Percentiles rank a stretch among this genome's conserved stretches.
Conservation (phyloP, 2,329 filamentous ascomycete genomes). For the Fusarium praegraminearum region DNA sequence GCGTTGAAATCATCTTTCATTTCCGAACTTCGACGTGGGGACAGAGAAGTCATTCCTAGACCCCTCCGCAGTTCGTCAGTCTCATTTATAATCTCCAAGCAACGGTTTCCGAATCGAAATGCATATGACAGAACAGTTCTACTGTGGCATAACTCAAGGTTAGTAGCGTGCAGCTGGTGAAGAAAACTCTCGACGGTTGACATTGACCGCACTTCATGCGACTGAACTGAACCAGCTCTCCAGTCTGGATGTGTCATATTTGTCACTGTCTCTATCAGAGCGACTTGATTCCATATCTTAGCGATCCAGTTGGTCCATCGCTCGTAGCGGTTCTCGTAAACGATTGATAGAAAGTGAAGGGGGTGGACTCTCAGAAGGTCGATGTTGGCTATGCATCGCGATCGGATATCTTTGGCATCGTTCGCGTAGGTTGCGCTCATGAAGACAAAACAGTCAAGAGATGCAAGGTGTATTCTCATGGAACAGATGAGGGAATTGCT, state of each 20-base stretch:
- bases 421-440: background rate
- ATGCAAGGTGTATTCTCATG: background rate
- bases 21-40: background rate
- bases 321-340: background rate
- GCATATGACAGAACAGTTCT: background rate
- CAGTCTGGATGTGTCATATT: background rate
- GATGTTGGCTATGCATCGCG: background rate
- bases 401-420: background rate
- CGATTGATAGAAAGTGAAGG: background rate
- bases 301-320: background rate
- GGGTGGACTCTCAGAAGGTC: background rate
- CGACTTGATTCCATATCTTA: background rate
- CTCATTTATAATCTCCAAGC: background rate
- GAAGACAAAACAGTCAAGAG: background rate
- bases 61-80: background rate
- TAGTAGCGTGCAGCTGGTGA: background rate
- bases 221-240: background rate
- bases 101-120: background rate
- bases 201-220: background rate
- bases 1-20: background rate
- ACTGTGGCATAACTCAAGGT: background rate
- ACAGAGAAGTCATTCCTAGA: background rate
- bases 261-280: background rate
- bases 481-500: background rate
- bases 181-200: background rate